These are phyloP conservation scores for Ophiostoma perfectum DNA, from an alignment of 2,329 filamentous ascomycete species.

Conservation along the genomic window DNA sequence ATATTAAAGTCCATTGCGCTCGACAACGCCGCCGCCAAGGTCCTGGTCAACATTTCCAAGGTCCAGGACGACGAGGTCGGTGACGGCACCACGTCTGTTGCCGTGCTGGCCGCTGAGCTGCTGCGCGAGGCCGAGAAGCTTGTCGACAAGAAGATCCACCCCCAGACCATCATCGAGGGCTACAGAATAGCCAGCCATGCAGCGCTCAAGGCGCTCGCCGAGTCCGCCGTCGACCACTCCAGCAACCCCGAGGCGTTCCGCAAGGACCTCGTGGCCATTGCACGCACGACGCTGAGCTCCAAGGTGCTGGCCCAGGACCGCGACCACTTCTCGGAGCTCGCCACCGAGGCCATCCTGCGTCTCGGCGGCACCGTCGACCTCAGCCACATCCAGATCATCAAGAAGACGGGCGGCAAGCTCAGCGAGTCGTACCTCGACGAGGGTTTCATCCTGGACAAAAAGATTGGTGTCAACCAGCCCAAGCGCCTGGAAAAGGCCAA, in stretches of 20 bases:
- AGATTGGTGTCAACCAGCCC: conserved; percentile 97
- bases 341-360: conserved; percentile 84
- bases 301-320: conserved; percentile 95
- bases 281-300: conserved; percentile 90
- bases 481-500: conserved; percentile 97
- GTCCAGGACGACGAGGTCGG: conserved; percentile 98
- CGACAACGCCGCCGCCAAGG: conserved; percentile 96
- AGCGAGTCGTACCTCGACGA: conserved; percentile 97
- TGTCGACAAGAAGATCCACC: conserved; percentile 97
- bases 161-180: conserved; percentile 98
- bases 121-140: conserved; percentile 95
- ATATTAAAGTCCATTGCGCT: conserved; percentile 98
- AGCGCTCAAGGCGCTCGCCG: conserved; percentile 76
- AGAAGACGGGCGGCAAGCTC: conserved; percentile 96
- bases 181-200: conserved; percentile 95
- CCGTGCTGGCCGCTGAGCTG: conserved; percentile 89
- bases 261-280: conserved; percentile 84
- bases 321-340: conserved; percentile 82
- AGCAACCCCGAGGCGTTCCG: conserved; percentile 76
- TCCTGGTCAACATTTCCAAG: conserved; percentile 98
- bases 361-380: conserved; percentile 87
- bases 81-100: conserved; percentile 96
- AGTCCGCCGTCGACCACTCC: conserved; percentile 84
- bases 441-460: conserved; percentile 98
- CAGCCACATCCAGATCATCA: conserved; percentile 98